Evolutionary conservation across 2,329 filamentous ascomycete species (phyloP), one percentile per base, ranked within the genome.

Genomic region (Aspergillus unguis): DNA sequence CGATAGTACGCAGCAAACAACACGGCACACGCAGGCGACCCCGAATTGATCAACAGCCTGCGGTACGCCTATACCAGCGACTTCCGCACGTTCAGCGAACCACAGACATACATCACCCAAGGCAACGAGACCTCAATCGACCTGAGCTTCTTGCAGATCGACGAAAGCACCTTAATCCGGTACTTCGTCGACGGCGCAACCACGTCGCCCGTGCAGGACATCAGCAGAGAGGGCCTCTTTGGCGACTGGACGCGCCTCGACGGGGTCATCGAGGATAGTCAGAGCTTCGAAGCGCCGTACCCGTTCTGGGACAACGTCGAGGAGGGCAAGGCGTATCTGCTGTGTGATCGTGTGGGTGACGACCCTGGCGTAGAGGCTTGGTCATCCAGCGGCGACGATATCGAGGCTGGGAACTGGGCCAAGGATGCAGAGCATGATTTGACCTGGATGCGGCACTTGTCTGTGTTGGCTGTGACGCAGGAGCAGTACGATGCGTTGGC

Each of bases 401-500:
- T 49, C 2, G 32, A 25, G 1, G 42, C 36, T 2, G 56, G 56
- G 4, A 31, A 40, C 26, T 57, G 56, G 31, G 33, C 46, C 0
- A 36, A 26, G 27, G 40, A 44, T 36, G 36, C 50, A 1, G 43
- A 42, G 6, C 42, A 44, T 44, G 49, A 57, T 44, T 26, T 58
- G 48, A 51, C 45, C 0, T 54, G 44, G 6, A 52, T 57, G 54
- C 40, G 56, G 10, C 56, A 58, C 33, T 33, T 50, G 25, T 58
- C 56, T 1, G 52, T 58, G 5, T 29, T 57, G 5, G 4, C 51
- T 0, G 52, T 58, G 4, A 56, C 51, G 1, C 48, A 54, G 37
- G 38, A 52, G 28, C 56, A 58, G 48, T 58, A 56, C 36, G 48
- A 56, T 40, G 51, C 56, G 6, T 29, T 58, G 57, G 57, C 38